Conservation (phyloP, 495 filamentous ascomycete species). For the Platismatia glauca region DNA sequence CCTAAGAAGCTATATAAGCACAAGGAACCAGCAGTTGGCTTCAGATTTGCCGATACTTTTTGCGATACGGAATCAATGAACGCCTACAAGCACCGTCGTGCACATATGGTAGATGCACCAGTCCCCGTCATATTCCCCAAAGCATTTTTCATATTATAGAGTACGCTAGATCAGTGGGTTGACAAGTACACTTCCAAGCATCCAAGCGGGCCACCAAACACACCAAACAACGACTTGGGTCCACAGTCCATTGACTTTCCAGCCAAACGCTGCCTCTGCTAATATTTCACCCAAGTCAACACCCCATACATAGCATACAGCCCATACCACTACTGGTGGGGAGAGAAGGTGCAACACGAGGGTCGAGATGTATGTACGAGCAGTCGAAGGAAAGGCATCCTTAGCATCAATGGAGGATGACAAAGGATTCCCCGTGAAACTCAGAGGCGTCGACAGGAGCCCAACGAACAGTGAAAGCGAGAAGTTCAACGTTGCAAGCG, state of each 20-base stretch:
- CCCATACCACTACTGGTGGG: slow-evolving; percentile 55
- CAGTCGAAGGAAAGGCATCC: slow-evolving; percentile 13
- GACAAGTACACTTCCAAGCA: slow-evolving; percentile 51
- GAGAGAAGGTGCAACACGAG: slow-evolving; percentile 50
- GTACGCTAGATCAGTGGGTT: slow-evolving; percentile 18
- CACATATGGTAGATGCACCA: neutral
- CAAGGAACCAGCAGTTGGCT: neutral
- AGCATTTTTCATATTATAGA: neutral
- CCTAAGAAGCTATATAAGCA: neutral
- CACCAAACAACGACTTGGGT: slow-evolving; percentile 89
- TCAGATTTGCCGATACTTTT: neutral
- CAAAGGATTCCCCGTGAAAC: slow-evolving; percentile 47
- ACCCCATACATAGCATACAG: slow-evolving; percentile 42
- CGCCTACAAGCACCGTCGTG: neutral
- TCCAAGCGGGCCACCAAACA: slow-evolving; percentile 98
- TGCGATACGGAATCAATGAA: neutral
- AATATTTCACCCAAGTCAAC: slow-evolving; percentile 49
- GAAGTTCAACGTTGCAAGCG: slow-evolving; percentile 95
- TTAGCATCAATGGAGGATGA: slow-evolving; percentile 10
- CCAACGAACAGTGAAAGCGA: slow-evolving; percentile 81
- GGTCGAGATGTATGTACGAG: slow-evolving; percentile 24
- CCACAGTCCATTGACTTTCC: slow-evolving; percentile 87
- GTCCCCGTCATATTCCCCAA: neutral
- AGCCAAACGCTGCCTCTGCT: slow-evolving; percentile 73
- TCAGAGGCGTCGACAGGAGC: slow-evolving; percentile 63